phyloP scores from a whole-genome alignment of 306 rosid species.

The Vicia faba region DNA sequence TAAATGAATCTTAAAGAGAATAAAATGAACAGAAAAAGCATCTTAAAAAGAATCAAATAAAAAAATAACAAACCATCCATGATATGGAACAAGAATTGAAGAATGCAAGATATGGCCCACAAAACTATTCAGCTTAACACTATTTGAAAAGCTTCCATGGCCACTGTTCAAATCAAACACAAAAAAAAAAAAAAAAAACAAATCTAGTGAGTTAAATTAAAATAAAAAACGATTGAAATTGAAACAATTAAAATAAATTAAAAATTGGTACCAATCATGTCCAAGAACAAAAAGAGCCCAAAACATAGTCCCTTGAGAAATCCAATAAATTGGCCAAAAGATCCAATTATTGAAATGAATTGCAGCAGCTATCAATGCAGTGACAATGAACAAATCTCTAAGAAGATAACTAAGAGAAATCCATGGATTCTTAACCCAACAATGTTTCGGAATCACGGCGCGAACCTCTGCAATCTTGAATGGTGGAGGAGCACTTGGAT shows the following conservation, averaged over 20 bases:
- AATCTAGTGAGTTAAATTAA: not conserved
- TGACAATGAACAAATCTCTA: conserved; percentile 56
- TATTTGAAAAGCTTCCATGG: conserved; percentile 97
- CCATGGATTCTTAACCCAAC: conserved; percentile 87
- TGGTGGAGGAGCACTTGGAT: conserved; percentile 88
- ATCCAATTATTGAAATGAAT: conserved; percentile 50
- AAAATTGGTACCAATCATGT: conserved; percentile 68
- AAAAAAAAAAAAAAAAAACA: not conserved
- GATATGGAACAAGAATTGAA: conserved; percentile 81
- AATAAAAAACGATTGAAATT: not conserved
- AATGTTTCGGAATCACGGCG: conserved; percentile 83
- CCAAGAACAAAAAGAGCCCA: conserved; percentile 99
- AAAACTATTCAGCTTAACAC: conserved; percentile 47
- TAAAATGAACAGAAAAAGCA: not conserved
- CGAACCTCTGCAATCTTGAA: conserved; percentile 83
- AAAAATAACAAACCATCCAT: conserved; percentile 74
- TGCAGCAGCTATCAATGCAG: conserved; percentile 52
- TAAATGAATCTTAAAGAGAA: not conserved
- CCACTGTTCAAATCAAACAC: conserved; percentile 55
- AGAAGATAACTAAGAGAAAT: conserved; percentile 68
- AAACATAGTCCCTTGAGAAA: conserved; percentile 90
- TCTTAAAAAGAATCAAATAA: not conserved
- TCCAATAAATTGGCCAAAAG: conserved; percentile 81
- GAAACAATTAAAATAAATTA: not conserved
- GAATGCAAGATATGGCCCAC: conserved; percentile 95